Evolutionary conservation across 805 yeast species (phyloP), one percentile per base, ranked within the genome.

Genomic region (Nakazawaea laoshanensis): DNA sequence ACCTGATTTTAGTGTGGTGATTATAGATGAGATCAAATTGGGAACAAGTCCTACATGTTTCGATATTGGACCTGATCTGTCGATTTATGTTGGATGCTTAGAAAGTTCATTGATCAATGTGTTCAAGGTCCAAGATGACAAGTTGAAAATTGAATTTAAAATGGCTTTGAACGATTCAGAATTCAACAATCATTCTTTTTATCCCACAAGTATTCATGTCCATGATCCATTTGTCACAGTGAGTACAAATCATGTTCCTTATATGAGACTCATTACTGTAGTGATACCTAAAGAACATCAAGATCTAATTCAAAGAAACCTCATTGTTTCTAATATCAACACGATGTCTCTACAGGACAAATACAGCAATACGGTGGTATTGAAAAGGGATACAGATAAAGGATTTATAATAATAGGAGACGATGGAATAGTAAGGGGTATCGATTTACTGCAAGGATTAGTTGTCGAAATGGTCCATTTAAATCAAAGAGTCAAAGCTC

Each of bases 211-310:
- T 7, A 53, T 73, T 6, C 40, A 60, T 1, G 44, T 53, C 7
- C 50, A 53, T 4, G 34, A 42, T 2, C 25, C 29, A 17, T 41
- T 63, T 16, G 47, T 80, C 11, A 74, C 78, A 0, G 67, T 82
- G 6, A 85, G 77, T 0, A 85, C 95, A 0, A 76, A 87, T 1
- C 89, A 84, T 45, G 67, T 70, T 10, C 95, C 95, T 4, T 80
- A 64, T 45, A 73, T 82, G 83, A 53, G 94, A 42, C 42, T 82
- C 9, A 65, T 85, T 2, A 50, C 82, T 0, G 63, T 76, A 0
- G 49, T 59, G 19, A 40, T 76, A n/a, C 71, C 75, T 2, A 48
- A 45, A n/a, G 9, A 41, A 7, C 26, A 7, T 11, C 5, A 10
- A 24, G 15, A 24, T 20, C 9, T 42, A 42, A 52, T 57, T 6